Conservation (phyloP, 1,139 yeast genomes). For the Yamadazyma triangularis region DNA sequence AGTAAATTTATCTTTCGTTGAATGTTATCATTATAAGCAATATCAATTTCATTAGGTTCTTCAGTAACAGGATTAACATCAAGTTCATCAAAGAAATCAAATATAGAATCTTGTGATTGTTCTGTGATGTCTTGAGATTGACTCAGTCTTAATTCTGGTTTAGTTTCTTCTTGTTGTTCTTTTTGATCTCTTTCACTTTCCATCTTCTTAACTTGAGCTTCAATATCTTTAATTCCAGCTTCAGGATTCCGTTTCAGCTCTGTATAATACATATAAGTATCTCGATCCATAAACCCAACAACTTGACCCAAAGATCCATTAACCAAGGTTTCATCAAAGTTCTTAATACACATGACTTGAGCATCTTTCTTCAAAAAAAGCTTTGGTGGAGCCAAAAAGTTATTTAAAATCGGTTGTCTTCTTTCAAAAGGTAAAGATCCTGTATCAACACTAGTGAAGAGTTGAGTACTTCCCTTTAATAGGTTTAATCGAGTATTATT, state of each 20-base stretch:
- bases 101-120: slow-evolving; percentile 20
- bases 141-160: slow-evolving; percentile 2
- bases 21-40: slow-evolving; percentile 10
- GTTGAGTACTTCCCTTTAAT: slow-evolving; percentile 45
- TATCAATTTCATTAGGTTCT: not conserved
- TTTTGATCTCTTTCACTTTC: slow-evolving; percentile 8
- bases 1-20: slow-evolving; percentile 18
- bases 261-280: slow-evolving; percentile 26
- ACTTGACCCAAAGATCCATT: slow-evolving; percentile 92
- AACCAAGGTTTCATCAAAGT: slow-evolving; percentile 79
- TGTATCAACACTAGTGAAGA: slow-evolving; percentile 58
- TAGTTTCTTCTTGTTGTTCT: slow-evolving; percentile 6
- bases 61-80: not conserved
- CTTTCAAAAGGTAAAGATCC: slow-evolving; percentile 50
- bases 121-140: slow-evolving; percentile 1
- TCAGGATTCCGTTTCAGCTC: slow-evolving; percentile 18
- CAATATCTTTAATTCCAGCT: slow-evolving; percentile 14
- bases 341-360: slow-evolving; percentile 95
- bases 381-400: slow-evolving; percentile 66
- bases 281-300: slow-evolving; percentile 36
- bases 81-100: slow-evolving; percentile 15
- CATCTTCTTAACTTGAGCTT: slow-evolving; percentile 5
- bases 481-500: slow-evolving; percentile 52
- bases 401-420: slow-evolving; percentile 45
- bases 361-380: slow-evolving; percentile 73